Conservation (phyloP, 2,329 filamentous ascomycete genomes). For the Phialophora verrucosa region DNA sequence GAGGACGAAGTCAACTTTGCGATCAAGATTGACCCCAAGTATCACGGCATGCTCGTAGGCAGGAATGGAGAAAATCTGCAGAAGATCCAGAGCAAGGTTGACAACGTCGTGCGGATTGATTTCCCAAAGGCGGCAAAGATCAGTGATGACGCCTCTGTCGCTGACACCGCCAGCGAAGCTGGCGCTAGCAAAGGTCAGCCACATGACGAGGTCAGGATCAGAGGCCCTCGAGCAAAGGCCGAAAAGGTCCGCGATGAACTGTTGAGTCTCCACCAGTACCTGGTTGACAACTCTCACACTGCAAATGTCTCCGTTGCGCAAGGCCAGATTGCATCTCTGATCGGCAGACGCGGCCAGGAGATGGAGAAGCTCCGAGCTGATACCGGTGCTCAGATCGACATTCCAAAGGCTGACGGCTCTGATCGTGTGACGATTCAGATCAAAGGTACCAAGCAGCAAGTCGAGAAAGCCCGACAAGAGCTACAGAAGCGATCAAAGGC, state of each 20-base stretch:
- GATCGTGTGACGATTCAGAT: constrained; percentile 84
- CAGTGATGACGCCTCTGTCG: constrained; percentile 72
- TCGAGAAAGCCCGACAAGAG: constrained; percentile 88
- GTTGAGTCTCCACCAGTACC: constrained; percentile 83
- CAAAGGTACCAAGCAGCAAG: constrained; percentile 89
- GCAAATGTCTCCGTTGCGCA: constrained; percentile 84
- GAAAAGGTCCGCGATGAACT: constrained; percentile 93
- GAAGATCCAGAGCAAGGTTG: constrained; percentile 88
- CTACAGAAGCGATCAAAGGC: constrained; percentile 83
- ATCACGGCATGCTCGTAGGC: constrained; percentile 91
- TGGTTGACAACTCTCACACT: constrained; percentile 82
- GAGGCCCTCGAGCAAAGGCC: constrained; percentile 89
- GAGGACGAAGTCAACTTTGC: constrained; percentile 88
- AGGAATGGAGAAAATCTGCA: constrained; percentile 86
- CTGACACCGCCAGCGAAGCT: constrained; percentile 71
- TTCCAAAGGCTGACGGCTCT: constrained; percentile 77
- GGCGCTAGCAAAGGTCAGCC: constrained; percentile 71
- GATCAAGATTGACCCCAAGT: constrained; percentile 91
- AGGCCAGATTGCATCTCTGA: constrained; percentile 90
- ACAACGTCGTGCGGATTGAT: constrained; percentile 78
- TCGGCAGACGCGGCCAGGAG: constrained; percentile 85
- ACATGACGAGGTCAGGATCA: constrained; percentile 86
- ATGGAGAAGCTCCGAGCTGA: constrained; percentile 87
- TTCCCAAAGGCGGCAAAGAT: constrained; percentile 72
- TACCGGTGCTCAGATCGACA: constrained; percentile 88